These are phyloP conservation scores for Kodamaea nitidulidarum DNA, from an alignment of 805 yeast genomes.

Conservation along the genomic window DNA sequence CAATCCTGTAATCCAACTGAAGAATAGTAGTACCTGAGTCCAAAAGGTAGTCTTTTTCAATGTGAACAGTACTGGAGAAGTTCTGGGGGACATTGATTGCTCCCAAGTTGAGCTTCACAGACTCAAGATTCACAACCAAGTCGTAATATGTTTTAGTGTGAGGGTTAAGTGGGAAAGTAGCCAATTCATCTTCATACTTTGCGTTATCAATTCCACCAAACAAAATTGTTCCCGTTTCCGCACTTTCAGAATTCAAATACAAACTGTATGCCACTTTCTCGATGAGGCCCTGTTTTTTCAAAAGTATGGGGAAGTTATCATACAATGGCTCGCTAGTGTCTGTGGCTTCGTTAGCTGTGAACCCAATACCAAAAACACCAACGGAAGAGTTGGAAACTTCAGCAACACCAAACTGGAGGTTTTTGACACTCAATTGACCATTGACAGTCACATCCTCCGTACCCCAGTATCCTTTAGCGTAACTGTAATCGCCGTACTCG, in stretches of 20 bases:
- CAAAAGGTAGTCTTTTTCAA: constrained; percentile 33
- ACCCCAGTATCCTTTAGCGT: constrained; percentile 50
- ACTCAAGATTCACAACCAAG: constrained; percentile 18
- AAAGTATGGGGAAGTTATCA: constrained; percentile 26
- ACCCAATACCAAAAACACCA: constrained; percentile 22
- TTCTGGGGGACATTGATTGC: neutral
- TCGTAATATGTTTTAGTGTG: constrained; percentile 11
- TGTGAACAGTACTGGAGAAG: constrained; percentile 2
- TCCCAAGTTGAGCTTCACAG: neutral
- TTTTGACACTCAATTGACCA: constrained; percentile 8
- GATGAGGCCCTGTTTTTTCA: constrained; percentile 27
- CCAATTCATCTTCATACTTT: constrained; percentile 17
- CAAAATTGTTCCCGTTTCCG: constrained; percentile 19
- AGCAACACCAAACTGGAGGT: constrained; percentile 17
- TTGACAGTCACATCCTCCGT: constrained; percentile 17
- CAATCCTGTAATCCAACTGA: constrained; percentile 33
- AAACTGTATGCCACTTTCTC: constrained; percentile 22
- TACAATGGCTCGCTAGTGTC: constrained; percentile 27
- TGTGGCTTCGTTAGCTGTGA: constrained; percentile 10
- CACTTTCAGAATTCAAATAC: constrained; percentile 18
- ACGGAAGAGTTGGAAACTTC: constrained; percentile 10
- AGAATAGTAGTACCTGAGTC: constrained; percentile 59
- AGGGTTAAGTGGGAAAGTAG: constrained; percentile 17
- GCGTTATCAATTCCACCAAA: constrained; percentile 31
- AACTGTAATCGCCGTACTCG: constrained; percentile 46